Evolutionary conservation across 2,329 filamentous ascomycete species (phyloP), one percentile per base, ranked within the genome.

Genomic region (Periconia sp.): DNA sequence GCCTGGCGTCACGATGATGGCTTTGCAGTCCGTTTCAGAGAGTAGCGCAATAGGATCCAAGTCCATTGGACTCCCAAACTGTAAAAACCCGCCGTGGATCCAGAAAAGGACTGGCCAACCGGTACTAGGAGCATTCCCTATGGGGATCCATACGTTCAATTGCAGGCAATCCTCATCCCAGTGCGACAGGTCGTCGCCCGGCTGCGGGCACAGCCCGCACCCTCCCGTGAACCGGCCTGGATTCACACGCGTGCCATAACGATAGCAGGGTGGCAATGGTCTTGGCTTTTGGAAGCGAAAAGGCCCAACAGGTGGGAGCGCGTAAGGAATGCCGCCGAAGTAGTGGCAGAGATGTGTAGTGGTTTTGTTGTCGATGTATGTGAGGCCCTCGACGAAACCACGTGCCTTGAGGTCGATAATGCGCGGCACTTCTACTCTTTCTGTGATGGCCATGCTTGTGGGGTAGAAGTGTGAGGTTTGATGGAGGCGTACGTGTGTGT

Each of bases 21-120:
- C 74, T 34, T 54, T 54, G 17, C 46, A 52, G 6, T 73, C 68
- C 0, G 78, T 78, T 36, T 81, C 76, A 25, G 69, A 71, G 5
- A 83, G 61, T 29, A 83, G 64, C 1, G 71, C 69, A 3, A 70
- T 69, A 2, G 75, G 60, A 34, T 75, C 71, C 18, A 70, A 64
- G 17, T 70, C 67, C 48, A 81, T 82, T 0, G 80, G 72, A 8
- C 61, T 69, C 15, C 81, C 81, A 45, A 77, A 78, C 63, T 84
- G 81, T 16, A 84, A 68, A 56, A 81, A 84, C 3, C 81, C 80
- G 22, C 78, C 78, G 50, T 80, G 80, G 33, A 83, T 79, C 59
- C 75, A 83, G 52, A 83, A 76, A 36, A 80, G 71, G 0, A 83
- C 79, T 4, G 81, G 81, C 79, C 80, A 83, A 12, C 80, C 77